These are phyloP conservation scores for Rhodamnia rubescens DNA, from an alignment of 345 rosid species.

Conservation along the genomic window DNA sequence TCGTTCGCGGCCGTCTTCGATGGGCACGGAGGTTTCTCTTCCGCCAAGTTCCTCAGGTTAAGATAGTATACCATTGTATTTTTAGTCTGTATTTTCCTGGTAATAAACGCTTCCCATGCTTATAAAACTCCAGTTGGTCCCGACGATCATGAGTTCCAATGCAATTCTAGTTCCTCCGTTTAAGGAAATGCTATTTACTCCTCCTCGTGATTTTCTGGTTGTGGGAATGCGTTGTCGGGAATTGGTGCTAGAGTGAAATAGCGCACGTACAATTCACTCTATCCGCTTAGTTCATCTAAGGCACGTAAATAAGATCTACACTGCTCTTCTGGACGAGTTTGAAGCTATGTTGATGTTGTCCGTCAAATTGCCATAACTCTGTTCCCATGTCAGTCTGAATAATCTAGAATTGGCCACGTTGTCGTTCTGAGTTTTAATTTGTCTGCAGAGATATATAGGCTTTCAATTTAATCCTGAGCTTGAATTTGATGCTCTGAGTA, in stretches of 20 bases:
- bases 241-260: not conserved
- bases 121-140: not conserved
- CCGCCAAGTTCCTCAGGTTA: slow-evolving; percentile 72
- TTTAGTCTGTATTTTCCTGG: not conserved
- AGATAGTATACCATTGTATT: not conserved
- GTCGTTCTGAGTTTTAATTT: not conserved
- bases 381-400: not conserved
- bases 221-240: not conserved
- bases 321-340: not conserved
- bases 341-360: not conserved
- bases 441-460: not conserved
- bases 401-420: not conserved
- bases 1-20: slow-evolving; percentile 85
- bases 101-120: not conserved
- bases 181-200: not conserved
- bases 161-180: not conserved
- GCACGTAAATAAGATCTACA: not conserved
- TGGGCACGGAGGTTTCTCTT: slow-evolving; percentile 78
- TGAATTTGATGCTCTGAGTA: not conserved
- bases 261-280: not conserved
- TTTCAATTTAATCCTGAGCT: not conserved
- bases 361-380: not conserved
- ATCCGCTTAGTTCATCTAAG: not conserved
- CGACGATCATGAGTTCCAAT: not conserved
- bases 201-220: not conserved